Evolutionary conservation across 1,139 yeast genomes (phyloP), one percentile per base, ranked within the genome.

Genomic region (Protomyces inouyei): DNA sequence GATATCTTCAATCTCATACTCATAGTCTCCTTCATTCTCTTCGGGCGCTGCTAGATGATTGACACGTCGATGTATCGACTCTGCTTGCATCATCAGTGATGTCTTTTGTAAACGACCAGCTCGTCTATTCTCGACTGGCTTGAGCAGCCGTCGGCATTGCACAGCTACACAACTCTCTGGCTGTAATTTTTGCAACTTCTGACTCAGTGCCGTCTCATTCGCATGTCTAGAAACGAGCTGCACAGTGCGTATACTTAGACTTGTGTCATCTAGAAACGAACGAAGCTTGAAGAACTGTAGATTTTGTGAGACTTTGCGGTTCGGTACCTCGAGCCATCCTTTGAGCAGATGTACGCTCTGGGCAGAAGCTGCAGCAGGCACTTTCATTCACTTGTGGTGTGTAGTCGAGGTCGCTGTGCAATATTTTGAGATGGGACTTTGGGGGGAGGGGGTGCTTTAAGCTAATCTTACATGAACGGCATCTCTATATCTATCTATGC

Each of bases 1-100:
- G 52, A 84, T 77, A 6, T 78, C 73, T 0, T 76, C 72, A 2
- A 89, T 80, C 10, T 79, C 76, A 45, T 91, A 72, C 70, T 91
- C 96, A 81, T 84, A 82, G 28, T 52, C 46, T 4, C 57, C 57
- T 1, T 48, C 61, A 14, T 52, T 40, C 9, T 43, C 63, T n/a
- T 59, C 63, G 14, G 52, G 52, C n/a, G 38, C 12, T 16, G 48
- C 23, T 10, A 43, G 48, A n/a, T 21, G 23, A 16, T 43, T 18
- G 23, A 43, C 23, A n/a, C 48, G 48, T 16, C 48, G 21, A 18
- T 43, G 48, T 23, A 43, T 43, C 25, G 21, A 10, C 23, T 43
- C 48, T 18, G 48, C 48, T 18, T 43, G 48, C 21, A 43, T n/a
- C 48, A 43, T n/a, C 48, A 43, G 12, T 5, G 48, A 43, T 21